A percentile compares a stretch with the other conserved stretches of the same genome.
phyloP scores from a whole-genome alignment of 2,329 filamentous ascomycete species.

The Ceratocystis huliohia region DNA sequence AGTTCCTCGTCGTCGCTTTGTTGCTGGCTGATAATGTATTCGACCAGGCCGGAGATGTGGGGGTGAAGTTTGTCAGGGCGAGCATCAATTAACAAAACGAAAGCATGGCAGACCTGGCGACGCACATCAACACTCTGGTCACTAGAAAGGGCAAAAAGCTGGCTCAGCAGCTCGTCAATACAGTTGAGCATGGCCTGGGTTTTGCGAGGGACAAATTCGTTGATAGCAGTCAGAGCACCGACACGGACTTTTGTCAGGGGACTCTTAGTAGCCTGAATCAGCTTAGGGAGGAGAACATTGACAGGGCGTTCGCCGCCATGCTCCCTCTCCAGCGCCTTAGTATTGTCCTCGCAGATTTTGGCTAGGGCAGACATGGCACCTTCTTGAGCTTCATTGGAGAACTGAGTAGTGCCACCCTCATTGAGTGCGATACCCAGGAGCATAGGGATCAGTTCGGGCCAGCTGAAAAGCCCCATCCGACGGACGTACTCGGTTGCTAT shows the following conservation, averaged over 20 bases:
- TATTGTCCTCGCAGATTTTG: slow-evolving; percentile 97
- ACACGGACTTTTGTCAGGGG: slow-evolving; percentile 64
- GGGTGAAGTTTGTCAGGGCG: slow-evolving; percentile 82
- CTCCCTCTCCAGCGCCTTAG: slow-evolving; percentile 70
- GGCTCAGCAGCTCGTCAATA: slow-evolving; percentile 68
- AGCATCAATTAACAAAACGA: slow-evolving; percentile 83
- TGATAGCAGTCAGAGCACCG: slow-evolving; percentile 71
- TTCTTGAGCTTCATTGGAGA: slow-evolving; percentile 64
- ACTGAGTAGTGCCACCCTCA: slow-evolving; percentile 42
- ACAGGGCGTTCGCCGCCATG: slow-evolving; percentile 81
- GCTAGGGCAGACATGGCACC: slow-evolving; percentile 83
- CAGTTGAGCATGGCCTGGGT: slow-evolving; percentile 69
- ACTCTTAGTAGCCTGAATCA: slow-evolving; percentile 75
- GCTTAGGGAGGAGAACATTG: slow-evolving; percentile 75
- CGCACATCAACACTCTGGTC: slow-evolving; percentile 73
- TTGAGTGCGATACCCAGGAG: slow-evolving; percentile 69
- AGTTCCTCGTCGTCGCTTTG: slow-evolving; percentile 77
- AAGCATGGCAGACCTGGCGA: slow-evolving; percentile 82
- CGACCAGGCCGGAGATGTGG: slow-evolving; percentile 74
- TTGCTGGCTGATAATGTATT: slow-evolving; percentile 87
- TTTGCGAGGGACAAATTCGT: slow-evolving; percentile 78
- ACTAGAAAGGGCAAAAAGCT: slow-evolving; percentile 67
- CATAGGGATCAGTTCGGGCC: slow-evolving; percentile 81
- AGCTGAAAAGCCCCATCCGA: slow-evolving; percentile 71
- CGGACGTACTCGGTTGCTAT: slow-evolving; percentile 87